Conservation (phyloP, 352 stramenopile genomes). For the Globisporangium recalcitrans region DNA sequence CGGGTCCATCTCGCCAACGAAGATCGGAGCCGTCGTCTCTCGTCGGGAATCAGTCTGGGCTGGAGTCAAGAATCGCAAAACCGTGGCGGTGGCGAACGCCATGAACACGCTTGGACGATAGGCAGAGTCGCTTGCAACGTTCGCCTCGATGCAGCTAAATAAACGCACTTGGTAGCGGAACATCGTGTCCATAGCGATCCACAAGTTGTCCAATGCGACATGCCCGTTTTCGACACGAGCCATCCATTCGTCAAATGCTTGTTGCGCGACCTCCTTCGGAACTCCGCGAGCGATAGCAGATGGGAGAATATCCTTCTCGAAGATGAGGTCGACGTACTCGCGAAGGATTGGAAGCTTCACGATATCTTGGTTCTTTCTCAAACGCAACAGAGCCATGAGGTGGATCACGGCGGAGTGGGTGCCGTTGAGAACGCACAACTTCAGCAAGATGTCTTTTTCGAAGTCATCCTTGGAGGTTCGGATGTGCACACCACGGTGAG, state of each 20-base stretch:
- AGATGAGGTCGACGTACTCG: constrained; percentile 74
- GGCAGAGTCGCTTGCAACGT: constrained; percentile 17
- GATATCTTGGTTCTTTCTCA: constrained; percentile 26
- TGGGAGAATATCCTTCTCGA: constrained; percentile 68
- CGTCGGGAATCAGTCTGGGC: constrained; percentile 23
- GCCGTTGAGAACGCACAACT: constrained; percentile 88
- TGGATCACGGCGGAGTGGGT: constrained; percentile 91
- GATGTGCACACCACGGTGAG: constrained; percentile 42
- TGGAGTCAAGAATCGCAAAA: constrained; percentile 49
- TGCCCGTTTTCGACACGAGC: constrained; percentile 67
- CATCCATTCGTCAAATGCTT: constrained; percentile 81
- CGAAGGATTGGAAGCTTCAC: constrained; percentile 32
- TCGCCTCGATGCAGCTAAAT: constrained; percentile 26
- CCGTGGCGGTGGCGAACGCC: constrained; percentile 39
- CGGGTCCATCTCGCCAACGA: constrained; percentile 46
- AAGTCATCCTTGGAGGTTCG: constrained; percentile 38
- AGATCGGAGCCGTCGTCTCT: constrained; percentile 17
- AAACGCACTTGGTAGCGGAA: constrained; percentile 40
- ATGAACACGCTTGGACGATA: constrained; percentile 38
- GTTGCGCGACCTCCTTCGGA: constrained; percentile 26
- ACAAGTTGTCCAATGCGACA: constrained; percentile 91
- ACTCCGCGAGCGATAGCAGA: constrained; percentile 30
- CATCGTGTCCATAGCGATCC: constrained; percentile 88
- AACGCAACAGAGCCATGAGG: constrained; percentile 44
- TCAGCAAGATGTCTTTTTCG: constrained; percentile 79